Evolutionary conservation across 2,329 filamentous ascomycete species (phyloP).

Genomic region (Phialemoniopsis sp.): DNA sequence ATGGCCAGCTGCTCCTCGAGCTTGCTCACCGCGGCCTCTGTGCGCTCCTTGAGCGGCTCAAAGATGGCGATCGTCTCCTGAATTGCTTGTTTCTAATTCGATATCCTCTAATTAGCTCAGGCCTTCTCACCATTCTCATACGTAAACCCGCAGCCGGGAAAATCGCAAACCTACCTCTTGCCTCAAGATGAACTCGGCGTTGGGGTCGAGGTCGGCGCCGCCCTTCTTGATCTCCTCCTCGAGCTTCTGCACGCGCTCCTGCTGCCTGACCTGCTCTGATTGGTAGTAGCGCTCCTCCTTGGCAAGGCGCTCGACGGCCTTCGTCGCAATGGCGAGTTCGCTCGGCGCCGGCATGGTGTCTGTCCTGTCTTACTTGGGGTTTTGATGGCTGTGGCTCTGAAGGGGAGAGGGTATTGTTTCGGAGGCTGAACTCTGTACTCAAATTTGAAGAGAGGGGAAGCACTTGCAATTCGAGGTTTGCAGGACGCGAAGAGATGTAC

Average conservation of each 20-base stretch:
- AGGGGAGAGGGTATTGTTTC: neutral
- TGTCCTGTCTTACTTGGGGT: neutral
- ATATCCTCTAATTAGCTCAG: too few species aligned
- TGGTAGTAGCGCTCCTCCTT: conserved; percentile 92
- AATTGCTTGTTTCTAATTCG: conserved; percentile 43
- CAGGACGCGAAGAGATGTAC: neutral
- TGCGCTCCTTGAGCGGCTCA: conserved; percentile 65
- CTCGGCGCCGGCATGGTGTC: conserved; percentile 68
- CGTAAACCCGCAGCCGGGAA: too few species aligned
- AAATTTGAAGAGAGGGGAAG: too few species aligned
- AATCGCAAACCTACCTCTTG: conserved; percentile 90
- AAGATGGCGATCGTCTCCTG: conserved; percentile 86
- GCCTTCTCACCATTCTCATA: too few species aligned
- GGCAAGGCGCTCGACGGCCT: conserved; percentile 75
- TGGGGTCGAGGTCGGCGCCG: conserved; percentile 58
- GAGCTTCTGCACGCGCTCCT: conserved; percentile 66
- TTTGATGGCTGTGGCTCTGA: neutral
- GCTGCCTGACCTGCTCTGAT: conserved; percentile 75
- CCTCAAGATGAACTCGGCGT: conserved; percentile 73
- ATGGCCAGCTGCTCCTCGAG: conserved; percentile 73
- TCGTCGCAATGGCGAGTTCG: conserved; percentile 73
- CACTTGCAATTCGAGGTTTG: neutral
- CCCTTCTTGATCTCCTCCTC: conserved; percentile 52
- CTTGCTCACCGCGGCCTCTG: conserved; percentile 65
- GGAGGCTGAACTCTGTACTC: neutral